These are phyloP conservation scores for Cladosporium halotolerans DNA, from an alignment of 2,329 filamentous ascomycete species.

Conservation along the genomic window DNA sequence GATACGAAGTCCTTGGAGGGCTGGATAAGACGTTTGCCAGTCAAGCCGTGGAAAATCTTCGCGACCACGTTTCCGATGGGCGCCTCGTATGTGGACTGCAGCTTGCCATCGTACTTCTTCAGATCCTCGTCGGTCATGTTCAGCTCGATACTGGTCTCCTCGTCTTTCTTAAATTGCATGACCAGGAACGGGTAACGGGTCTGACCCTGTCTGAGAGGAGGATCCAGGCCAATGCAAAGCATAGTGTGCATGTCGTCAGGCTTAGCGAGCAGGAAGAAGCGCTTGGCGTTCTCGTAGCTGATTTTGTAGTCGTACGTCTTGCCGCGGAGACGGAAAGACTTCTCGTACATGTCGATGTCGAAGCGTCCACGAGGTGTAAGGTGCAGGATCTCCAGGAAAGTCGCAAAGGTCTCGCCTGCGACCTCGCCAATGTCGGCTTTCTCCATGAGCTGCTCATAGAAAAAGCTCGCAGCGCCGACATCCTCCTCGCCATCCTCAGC, in stretches of 20 bases:
- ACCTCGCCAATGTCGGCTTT: constrained; percentile 99
- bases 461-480: constrained; percentile 92
- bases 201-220: constrained; percentile 91
- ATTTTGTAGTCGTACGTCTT: constrained; percentile 99
- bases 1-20: constrained; percentile 92
- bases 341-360: constrained; percentile 99
- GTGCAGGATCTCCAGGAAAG: constrained; percentile 93
- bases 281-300: constrained; percentile 95
- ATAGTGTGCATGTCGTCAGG: constrained; percentile 96
- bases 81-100: constrained; percentile 85
- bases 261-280: constrained; percentile 97
- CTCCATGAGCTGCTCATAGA: constrained; percentile 96
- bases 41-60: constrained; percentile 89
- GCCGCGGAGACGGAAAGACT: constrained; percentile 89
- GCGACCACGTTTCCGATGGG: constrained; percentile 90
- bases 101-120: constrained; percentile 83
- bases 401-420: constrained; percentile 96
- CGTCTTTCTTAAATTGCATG: constrained; percentile 98
- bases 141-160: constrained; percentile 91
- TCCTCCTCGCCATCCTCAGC: constrained; percentile 60
- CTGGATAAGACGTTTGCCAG: constrained; percentile 89
- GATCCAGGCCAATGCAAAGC: constrained; percentile 89
- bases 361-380: constrained; percentile 97
- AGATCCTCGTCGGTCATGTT: constrained; percentile 91
- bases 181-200: constrained; percentile 97